These are phyloP conservation scores for Diaporthe ilicicola DNA, from an alignment of 2,329 filamentous ascomycete species.

Conservation along the genomic window DNA sequence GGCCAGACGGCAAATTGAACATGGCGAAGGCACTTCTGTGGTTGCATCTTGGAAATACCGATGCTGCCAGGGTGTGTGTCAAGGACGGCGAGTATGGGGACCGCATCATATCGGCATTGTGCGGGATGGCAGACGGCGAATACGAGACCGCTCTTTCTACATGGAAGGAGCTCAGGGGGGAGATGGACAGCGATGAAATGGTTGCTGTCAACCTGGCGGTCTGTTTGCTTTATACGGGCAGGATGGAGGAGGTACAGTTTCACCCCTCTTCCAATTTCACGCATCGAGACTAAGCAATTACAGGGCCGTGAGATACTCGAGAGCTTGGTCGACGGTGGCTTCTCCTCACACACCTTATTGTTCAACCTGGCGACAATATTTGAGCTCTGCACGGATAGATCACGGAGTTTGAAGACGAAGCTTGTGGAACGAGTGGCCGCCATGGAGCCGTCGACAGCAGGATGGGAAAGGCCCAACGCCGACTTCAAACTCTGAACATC, in stretches of 20 bases:
- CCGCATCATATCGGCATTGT: slow-evolving; percentile 70
- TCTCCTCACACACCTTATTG: slow-evolving; percentile 79
- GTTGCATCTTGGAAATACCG: slow-evolving; percentile 80
- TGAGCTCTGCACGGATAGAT: slow-evolving; percentile 85
- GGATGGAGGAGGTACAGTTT: slow-evolving; percentile 67
- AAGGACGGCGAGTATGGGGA: slow-evolving; percentile 47
- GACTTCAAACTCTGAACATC: slow-evolving; percentile 76
- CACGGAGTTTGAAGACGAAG: slow-evolving; percentile 72
- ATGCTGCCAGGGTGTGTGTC: slow-evolving; percentile 69
- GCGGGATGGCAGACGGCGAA: slow-evolving; percentile 80
- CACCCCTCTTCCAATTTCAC: not conserved
- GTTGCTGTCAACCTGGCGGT: slow-evolving; percentile 85
- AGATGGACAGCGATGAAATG: slow-evolving; percentile 67
- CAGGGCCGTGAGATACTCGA: slow-evolving; percentile 75
- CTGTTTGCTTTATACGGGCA: slow-evolving; percentile 82
- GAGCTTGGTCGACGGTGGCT: slow-evolving; percentile 66
- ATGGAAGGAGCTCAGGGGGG: slow-evolving; percentile 64
- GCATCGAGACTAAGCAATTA: slow-evolving; percentile 37
- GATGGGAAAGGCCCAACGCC: slow-evolving; percentile 75
- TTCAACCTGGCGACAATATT: slow-evolving; percentile 94
- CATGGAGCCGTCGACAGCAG: slow-evolving; percentile 62
- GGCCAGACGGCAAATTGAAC: slow-evolving; percentile 50
- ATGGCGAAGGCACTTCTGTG: slow-evolving; percentile 72
- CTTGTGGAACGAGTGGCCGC: slow-evolving; percentile 76
- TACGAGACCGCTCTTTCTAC: slow-evolving; percentile 69